Percentiles rank a stretch among this genome's conserved stretches.
Evolutionary conservation across 1,139 yeast genomes (phyloP).

Genomic region (Kodamaea suecica): DNA sequence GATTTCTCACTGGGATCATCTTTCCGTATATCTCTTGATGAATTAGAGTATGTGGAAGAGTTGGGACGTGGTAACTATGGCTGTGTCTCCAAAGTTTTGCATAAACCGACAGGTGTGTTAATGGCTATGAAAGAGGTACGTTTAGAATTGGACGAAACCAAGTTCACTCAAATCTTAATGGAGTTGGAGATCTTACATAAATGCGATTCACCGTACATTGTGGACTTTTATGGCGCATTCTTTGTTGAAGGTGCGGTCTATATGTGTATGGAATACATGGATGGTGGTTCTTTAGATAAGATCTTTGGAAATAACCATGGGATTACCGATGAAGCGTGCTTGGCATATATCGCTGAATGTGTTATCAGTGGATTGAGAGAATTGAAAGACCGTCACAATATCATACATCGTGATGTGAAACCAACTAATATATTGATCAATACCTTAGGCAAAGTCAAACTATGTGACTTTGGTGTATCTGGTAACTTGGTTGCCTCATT

Average conservation of each 20-base stretch:
- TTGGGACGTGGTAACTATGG: conserved; percentile 96
- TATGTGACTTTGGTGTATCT: conserved; percentile 95
- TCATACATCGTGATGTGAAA: conserved; percentile 94
- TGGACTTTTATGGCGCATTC: conserved; percentile 95
- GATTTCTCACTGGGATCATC: conserved; percentile 87
- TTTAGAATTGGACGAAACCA: conserved; percentile 84
- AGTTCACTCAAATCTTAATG: conserved; percentile 91
- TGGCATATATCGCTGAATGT: conserved; percentile 78
- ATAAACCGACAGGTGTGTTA: conserved; percentile 86
- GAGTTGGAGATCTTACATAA: conserved; percentile 90
- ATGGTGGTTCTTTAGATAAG: conserved; percentile 91
- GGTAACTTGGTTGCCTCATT: conserved; percentile 94
- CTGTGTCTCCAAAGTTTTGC: conserved; percentile 86
- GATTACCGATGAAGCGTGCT: conserved; percentile 67
- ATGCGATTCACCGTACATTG: conserved; percentile 85
- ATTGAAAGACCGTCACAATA: conserved; percentile 81
- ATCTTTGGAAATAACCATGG: conserved; percentile 70
- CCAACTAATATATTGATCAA: conserved; percentile 90
- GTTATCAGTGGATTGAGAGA: conserved; percentile 82
- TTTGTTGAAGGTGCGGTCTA: conserved; percentile 97
- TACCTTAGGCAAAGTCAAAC: conserved; percentile 78
- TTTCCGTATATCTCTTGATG: conserved; percentile 82
- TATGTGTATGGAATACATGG: conserved; percentile 98
- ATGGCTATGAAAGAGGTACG: conserved; percentile 99
- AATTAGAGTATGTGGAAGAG: conserved; percentile 79